Base-by-base conservation (phyloP, 108 stramenopile species). In the Pseudonitzschia multiseries region DNA sequence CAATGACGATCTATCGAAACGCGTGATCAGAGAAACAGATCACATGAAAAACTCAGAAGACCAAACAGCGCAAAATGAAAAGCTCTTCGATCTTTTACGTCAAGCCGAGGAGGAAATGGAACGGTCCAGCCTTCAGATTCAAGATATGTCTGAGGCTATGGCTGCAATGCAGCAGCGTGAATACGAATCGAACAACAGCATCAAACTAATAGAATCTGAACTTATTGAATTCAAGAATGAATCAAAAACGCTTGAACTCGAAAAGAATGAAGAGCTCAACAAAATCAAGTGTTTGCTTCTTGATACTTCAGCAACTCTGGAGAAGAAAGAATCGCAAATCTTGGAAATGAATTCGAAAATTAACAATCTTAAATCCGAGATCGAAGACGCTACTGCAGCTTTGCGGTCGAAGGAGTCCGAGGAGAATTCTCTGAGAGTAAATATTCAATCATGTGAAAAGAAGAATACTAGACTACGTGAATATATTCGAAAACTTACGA, bases 401-500 rank as follows among this genome's bases (percentile, higher is more conserved):
- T 48, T 44, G n/a, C 46, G 27, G 17, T 67, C 66, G 27, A 67
- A 67, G n/a, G 66, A 67, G n/a, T 22, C 42, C 43, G 66, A 67
- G 48, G 66, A 48, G 15, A 21, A 50, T 50, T 48, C 26, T 24
- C 28, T 67, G 43, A n/a, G 43, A 20, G 26, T 33, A 8, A 83
- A 65, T 18, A 54, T 74, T 59, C 66, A 63, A 46, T 68, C 74
- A n/a, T 33, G 74, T 43, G 76, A 79, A 36, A 41, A 50, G 13
- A 86, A 86, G 60, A 50, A 68, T 68, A 24, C 31, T 14, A 48
- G 74, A 40, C 33, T 86, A 14, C 72, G 82, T 6, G 80, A 86
- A n/a, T 83, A 86, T 57, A 72, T 83, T 32, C 53, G 70, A 27
- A 83, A 83, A 53, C 66, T 83, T n/a, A 79, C 79, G 10, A 26